A percentile compares a stretch with the other conserved stretches of the same genome.
Evolutionary conservation across 768 basidiomycete genomes (phyloP).

Genomic region (Boletus insuetus): DNA sequence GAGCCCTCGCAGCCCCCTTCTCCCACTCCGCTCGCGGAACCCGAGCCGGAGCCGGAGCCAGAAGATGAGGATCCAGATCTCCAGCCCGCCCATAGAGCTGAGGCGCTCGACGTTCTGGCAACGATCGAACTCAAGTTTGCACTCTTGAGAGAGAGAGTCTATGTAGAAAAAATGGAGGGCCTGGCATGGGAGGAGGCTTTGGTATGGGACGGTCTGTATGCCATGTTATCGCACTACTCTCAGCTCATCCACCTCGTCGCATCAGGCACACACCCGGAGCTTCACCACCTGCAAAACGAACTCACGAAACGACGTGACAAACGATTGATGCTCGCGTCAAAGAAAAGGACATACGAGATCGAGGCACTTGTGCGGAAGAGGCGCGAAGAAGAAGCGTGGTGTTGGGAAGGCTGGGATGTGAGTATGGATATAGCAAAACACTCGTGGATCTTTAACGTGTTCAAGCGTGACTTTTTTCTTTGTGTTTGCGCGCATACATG

Average conservation of each 20-base stretch:
- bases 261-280: constrained; percentile 81
- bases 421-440: constrained; percentile 20
- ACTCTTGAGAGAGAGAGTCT: constrained; percentile 77
- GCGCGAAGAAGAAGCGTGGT: constrained; percentile 66
- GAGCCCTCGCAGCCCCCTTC: constrained; percentile 27
- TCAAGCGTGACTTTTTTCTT: constrained; percentile 1
- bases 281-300: constrained; percentile 77
- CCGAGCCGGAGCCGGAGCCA: constrained; percentile 25
- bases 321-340: constrained; percentile 75
- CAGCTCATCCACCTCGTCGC: not conserved
- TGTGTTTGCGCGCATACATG: not conserved
- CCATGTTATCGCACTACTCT: not conserved
- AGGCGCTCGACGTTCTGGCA: constrained; percentile 85
- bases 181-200: constrained; percentile 86
- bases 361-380: constrained; percentile 59
- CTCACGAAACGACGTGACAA: constrained; percentile 77
- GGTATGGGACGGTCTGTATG: constrained; percentile 65
- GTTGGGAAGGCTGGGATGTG: constrained; percentile 94
- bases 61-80: constrained; percentile 61
- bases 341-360: constrained; percentile 67
- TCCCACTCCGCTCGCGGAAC: constrained; percentile 24
- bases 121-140: constrained; percentile 94
- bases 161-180: constrained; percentile 92
- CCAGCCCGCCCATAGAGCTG: constrained; percentile 78
- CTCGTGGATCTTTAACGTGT: not conserved